Evolutionary conservation across 1,139 yeast genomes (phyloP).

Genomic region (Pichia terricola): DNA sequence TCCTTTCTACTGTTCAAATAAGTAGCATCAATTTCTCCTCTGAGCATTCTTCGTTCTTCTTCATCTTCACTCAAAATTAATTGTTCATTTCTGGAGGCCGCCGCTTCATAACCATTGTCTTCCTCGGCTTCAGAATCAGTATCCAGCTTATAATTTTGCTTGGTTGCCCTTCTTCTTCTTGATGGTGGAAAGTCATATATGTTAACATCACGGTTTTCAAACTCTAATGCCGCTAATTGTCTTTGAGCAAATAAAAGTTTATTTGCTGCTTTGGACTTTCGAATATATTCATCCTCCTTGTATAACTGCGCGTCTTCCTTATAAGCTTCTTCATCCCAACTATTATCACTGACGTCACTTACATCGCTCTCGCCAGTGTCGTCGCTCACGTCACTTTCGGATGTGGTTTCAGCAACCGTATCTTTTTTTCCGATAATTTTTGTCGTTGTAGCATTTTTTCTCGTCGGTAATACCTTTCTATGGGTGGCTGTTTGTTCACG

Average conservation of each 20-base stretch:
- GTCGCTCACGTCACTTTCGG: neutral
- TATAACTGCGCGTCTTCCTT: neutral
- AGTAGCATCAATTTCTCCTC: conserved; percentile 11
- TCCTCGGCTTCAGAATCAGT: conserved; percentile 2
- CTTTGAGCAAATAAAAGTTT: conserved; percentile 5
- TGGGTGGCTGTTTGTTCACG: no score
- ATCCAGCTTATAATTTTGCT: conserved; percentile 10
- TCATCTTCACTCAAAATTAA: conserved; percentile 16
- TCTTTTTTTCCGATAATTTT: neutral
- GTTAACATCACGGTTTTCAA: conserved; percentile 9
- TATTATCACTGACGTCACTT: neutral
- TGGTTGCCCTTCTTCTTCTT: conserved; percentile 11
- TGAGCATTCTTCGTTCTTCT: conserved; percentile 10
- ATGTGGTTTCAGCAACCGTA: neutral
- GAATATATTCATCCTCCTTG: neutral
- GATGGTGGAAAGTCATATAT: conserved; percentile 4
- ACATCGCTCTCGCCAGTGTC: neutral
- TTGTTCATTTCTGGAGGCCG: conserved; percentile 12
- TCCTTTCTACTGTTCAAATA: conserved; percentile 5
- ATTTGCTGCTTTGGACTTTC: neutral
- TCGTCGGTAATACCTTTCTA: neutral
- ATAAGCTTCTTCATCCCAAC: neutral
- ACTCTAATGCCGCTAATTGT: conserved; percentile 9
- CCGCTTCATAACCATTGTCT: conserved; percentile 10
- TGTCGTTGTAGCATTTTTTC: neutral